These are phyloP conservation scores for Thalassiosira mediterranea DNA, from an alignment of 352 stramenopile genomes.

Conservation along the genomic window DNA sequence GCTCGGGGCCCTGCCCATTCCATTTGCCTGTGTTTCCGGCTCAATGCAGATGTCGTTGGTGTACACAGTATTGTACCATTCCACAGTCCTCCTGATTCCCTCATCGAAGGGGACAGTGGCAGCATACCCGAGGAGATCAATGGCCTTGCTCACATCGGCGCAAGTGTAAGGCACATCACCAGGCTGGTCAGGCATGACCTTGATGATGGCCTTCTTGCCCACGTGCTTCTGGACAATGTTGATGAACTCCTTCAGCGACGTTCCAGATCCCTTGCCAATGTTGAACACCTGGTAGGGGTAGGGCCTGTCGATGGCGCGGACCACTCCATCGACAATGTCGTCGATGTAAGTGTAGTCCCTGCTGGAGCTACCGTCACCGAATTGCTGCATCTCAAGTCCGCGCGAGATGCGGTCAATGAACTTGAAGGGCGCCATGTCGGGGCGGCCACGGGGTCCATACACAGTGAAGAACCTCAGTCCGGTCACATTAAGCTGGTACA, in stretches of 20 bases:
- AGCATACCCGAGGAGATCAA: conserved; percentile 93
- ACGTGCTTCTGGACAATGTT: conserved; percentile 92
- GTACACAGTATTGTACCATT: conserved; percentile 89
- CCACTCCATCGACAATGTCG: conserved; percentile 96
- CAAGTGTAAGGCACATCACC: conserved; percentile 94
- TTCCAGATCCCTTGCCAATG: conserved; percentile 92
- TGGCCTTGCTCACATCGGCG: conserved; percentile 94
- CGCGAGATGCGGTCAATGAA: conserved; percentile 95
- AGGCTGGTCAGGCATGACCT: conserved; percentile 92
- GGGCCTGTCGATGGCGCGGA: conserved; percentile 83
- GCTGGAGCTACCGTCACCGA: conserved; percentile 92
- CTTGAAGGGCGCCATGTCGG: conserved; percentile 99
- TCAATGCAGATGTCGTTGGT: conserved; percentile 44
- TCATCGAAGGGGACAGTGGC: conserved; percentile 91
- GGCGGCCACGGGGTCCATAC: conserved; percentile 93
- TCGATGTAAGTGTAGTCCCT: conserved; percentile 98
- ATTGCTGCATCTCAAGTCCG: conserved; percentile 94
- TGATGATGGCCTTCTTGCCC: conserved; percentile 93
- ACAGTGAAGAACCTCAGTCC: conserved; percentile 99
- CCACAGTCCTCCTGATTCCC: conserved; percentile 91
- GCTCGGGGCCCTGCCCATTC: conserved; percentile 58
- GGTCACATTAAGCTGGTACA: conserved; percentile 94
- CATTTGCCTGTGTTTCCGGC: conserved; percentile 69
- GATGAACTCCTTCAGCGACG: conserved; percentile 94
- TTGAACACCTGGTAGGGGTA: conserved; percentile 96